These are phyloP conservation scores for Yarrowia bubula DNA, from an alignment of 805 yeast genomes.

Conservation along the genomic window DNA sequence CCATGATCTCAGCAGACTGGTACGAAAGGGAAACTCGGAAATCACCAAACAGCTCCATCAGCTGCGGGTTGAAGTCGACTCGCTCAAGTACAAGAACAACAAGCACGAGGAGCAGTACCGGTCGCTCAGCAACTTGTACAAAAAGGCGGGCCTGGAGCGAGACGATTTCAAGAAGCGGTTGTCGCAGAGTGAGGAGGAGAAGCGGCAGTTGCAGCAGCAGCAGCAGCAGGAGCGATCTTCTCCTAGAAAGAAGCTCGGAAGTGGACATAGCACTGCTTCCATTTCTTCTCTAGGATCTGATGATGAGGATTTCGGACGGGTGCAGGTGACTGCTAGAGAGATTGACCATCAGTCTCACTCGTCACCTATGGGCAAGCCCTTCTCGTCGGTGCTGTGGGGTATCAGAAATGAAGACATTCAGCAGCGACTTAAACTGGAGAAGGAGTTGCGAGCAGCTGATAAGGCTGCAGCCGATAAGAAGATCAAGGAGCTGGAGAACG, in stretches of 20 bases:
- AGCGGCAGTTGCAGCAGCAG: background rate
- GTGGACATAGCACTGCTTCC: background rate
- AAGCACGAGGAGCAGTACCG: slow-evolving; percentile 26
- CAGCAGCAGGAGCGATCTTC: background rate
- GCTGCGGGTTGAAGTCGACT: slow-evolving; percentile 19
- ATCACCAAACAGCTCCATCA: slow-evolving; percentile 24
- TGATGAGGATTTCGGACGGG: slow-evolving; percentile 12
- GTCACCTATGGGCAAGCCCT: slow-evolving; percentile 25
- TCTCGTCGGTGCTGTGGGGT: slow-evolving; percentile 21
- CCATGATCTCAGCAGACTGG: slow-evolving; percentile 5
- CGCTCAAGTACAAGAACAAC: slow-evolving; percentile 11
- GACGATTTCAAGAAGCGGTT: slow-evolving; percentile 24
- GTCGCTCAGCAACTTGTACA: slow-evolving; percentile 13
- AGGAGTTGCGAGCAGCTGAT: slow-evolving; percentile 21
- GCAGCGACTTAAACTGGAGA: slow-evolving; percentile 17
- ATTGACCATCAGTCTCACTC: background rate
- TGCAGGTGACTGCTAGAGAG: slow-evolving; percentile 13
- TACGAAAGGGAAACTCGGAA: slow-evolving; percentile 20
- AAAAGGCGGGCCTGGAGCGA: slow-evolving; percentile 15
- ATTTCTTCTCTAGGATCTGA: slow-evolving; percentile 6
- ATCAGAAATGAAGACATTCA: slow-evolving; percentile 23
- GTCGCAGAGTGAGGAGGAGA: background rate
- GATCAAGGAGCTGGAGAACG: slow-evolving; percentile 23
- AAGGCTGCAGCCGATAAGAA: slow-evolving; percentile 20
- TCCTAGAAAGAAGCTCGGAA: background rate